A percentile compares a stretch with the other conserved stretches of the same genome.
phyloP scores from a whole-genome alignment of 257 asterid genomes.

The Solanum paucissectum region DNA sequence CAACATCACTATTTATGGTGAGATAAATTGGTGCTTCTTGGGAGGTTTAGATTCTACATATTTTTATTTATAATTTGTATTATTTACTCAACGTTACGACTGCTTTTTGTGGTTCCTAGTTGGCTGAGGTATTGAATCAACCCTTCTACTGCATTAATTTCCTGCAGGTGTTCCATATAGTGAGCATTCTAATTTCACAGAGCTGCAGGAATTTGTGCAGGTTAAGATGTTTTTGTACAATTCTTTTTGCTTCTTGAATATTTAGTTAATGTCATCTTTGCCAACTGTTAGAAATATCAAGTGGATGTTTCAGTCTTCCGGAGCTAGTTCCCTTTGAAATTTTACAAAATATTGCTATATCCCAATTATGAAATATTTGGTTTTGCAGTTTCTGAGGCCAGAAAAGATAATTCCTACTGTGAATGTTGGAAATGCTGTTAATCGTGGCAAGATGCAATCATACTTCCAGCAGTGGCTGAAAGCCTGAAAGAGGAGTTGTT shows the following conservation, averaged over 20 bases:
- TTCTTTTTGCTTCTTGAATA: not conserved
- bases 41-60: not conserved
- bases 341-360: not conserved
- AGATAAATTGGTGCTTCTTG: not conserved
- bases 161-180: constrained; percentile 21
- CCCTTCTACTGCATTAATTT: not conserved
- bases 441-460: constrained; percentile 23
- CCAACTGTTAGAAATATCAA: not conserved
- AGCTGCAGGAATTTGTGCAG: constrained; percentile 22
- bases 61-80: not conserved
- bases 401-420: constrained; percentile 21
- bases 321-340: not conserved
- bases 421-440: constrained; percentile 15
- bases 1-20: constrained; percentile 18
- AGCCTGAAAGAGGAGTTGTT: not conserved
- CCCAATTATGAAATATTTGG: not conserved
- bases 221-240: not conserved
- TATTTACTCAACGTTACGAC: not conserved
- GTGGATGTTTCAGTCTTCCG: not conserved
- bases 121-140: not conserved
- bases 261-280: not conserved
- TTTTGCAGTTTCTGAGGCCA: constrained; percentile 15
- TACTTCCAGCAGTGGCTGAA: constrained; percentile 19
- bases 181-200: constrained; percentile 22
- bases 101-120: not conserved